Evolutionary conservation across 257 asterid genomes (phyloP), one percentile per base, ranked within the genome.

Genomic region (Solanum virginianum): DNA sequence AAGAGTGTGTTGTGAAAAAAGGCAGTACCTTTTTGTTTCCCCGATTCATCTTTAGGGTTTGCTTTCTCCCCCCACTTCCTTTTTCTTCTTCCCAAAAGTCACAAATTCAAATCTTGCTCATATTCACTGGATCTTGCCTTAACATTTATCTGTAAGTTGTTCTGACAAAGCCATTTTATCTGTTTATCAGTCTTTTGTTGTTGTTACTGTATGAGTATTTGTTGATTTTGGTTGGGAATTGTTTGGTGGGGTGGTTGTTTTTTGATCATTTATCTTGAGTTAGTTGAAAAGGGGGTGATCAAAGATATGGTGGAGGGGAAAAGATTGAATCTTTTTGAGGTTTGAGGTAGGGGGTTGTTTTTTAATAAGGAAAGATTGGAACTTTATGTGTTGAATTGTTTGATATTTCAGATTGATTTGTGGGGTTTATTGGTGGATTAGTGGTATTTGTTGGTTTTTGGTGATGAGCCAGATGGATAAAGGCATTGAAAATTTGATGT

Each of bases 401-500:
- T 79, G 49, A 49, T 75, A 45, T 45, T 47, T 47, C 12, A 74
- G 43, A 74, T 74, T 47, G 12, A 22, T 47, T 47, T 45, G 80
- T 45, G 80, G 55, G 55, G 32, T 43, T 72, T 2, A 47, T 74
- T 74, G 24, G 80, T 70, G 54, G 54, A 41, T 69, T 70, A 39
- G 39, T 74, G 56, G 36, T n/a, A 10, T 29, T 66, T 65, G 45
- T 65, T 65, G 72, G 45, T 15, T 32, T 74, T 77, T 79, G 47
- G 65, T 15, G 41, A 53, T 79, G 83, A 79, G 26, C 26, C 83
- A 79, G 45, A 93, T 92, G 95, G 98, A 92, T 53, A 90, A 88
- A 82, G 91, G 94, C 65, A 69, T 91, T 57, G 97, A 91, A 8
- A 80, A 90, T 66, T 89, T 96, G 92, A 56, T 90, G 68, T 88